Conservation (phyloP, 1,284 basidiomycete species). For the Thecaphora thlaspeos region DNA sequence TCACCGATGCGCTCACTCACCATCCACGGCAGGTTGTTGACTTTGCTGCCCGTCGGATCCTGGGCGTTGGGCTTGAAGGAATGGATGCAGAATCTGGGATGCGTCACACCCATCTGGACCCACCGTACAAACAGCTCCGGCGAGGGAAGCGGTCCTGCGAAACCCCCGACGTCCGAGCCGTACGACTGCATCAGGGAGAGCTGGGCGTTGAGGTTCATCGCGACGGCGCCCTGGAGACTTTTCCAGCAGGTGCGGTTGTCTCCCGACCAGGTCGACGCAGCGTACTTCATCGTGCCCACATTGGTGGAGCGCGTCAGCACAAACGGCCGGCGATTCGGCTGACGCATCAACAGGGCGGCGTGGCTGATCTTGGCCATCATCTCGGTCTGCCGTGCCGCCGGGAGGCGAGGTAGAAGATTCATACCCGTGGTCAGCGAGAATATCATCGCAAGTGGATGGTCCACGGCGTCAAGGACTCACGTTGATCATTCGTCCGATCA, state of each 20-base stretch:
- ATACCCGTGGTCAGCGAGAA: too few relatives aligned
- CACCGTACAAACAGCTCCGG: constrained; percentile 60
- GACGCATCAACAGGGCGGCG: constrained; percentile 49
- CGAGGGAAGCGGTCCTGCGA: constrained; percentile 59
- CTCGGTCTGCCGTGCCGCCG: constrained; percentile 58
- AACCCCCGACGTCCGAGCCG: constrained; percentile 60
- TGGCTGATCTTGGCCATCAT: constrained; percentile 59
- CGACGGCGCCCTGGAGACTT: constrained; percentile 59
- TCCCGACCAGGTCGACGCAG: constrained; percentile 59
- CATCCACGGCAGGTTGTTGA: constrained; percentile 61
- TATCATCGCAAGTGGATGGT: too few relatives aligned
- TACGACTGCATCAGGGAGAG: constrained; percentile 54
- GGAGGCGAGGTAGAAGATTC: too few relatives aligned
- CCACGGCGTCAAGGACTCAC: too few relatives aligned
- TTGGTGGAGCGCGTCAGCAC: constrained; percentile 60
- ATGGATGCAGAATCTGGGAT: constrained; percentile 54
- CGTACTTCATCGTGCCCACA: constrained; percentile 60
- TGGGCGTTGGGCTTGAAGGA: constrained; percentile 60
- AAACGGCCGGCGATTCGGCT: constrained; percentile 57
- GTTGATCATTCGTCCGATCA: constrained; percentile 59
- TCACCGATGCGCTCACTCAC: not conserved
- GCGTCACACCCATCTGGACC: constrained; percentile 59
- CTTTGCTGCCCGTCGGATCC: constrained; percentile 56
- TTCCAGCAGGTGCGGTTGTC: constrained; percentile 60
- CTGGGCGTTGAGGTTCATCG: constrained; percentile 56